Evolutionary conservation across 768 basidiomycete genomes (phyloP).

Genomic region (Russula virescens): DNA sequence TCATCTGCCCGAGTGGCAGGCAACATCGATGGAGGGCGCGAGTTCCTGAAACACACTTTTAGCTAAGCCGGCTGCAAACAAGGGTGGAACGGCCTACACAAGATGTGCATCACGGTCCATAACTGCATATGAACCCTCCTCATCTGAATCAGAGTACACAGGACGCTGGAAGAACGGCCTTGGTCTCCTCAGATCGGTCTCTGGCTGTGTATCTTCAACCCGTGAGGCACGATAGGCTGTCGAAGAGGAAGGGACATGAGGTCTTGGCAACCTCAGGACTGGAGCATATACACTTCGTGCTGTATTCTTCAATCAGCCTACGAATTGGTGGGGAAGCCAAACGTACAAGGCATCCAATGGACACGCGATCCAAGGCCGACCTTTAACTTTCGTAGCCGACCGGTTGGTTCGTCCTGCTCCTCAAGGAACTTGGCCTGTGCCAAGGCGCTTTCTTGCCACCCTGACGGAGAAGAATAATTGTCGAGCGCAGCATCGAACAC

Average conservation of each 20-base stretch:
- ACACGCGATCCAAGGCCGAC: constrained; percentile 18
- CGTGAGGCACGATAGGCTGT: background rate
- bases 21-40: constrained; percentile 43
- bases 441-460: constrained; percentile 45
- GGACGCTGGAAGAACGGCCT: constrained; percentile 15
- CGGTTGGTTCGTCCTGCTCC: constrained; percentile 65
- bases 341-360: background rate
- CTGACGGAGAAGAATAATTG: constrained; percentile 57
- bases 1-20: constrained; percentile 39
- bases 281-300: constrained; percentile 8
- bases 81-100: constrained; percentile 43
- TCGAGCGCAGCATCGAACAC: constrained; percentile 56
- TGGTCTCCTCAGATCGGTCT: constrained; percentile 3
- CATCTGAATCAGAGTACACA: constrained; percentile 55
- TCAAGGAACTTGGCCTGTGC: constrained; percentile 62
- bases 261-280: constrained; percentile 14
- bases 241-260: background rate
- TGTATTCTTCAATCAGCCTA: constrained; percentile 1
- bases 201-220: background rate
- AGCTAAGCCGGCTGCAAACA: constrained; percentile 3
- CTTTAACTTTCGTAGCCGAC: constrained; percentile 54
- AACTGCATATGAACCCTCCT: constrained; percentile 56
- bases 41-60: constrained; percentile 36
- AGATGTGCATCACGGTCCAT: constrained; percentile 65
- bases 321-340: background rate